phyloP scores from a whole-genome alignment of 768 basidiomycete genomes.

The Mycena pura region DNA sequence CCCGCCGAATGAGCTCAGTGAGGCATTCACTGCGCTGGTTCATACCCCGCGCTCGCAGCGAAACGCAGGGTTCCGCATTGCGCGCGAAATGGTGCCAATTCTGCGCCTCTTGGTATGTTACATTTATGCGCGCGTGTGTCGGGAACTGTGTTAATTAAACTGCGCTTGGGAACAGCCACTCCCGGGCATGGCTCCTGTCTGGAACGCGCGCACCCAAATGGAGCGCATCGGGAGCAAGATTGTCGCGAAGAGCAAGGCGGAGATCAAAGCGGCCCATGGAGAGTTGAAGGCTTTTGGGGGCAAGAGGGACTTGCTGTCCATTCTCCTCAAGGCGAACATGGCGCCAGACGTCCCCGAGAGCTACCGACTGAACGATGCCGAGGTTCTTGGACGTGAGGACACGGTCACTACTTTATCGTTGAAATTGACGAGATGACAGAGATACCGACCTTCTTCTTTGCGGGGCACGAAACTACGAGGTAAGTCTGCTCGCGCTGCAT shows the following conservation, averaged over 20 bases:
- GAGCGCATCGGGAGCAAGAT: not conserved
- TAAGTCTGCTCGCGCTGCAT: not conserved
- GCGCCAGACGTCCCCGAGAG: slow-evolving; percentile 42
- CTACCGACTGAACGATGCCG: slow-evolving; percentile 40
- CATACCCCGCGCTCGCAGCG: not conserved
- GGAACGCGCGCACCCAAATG: not conserved
- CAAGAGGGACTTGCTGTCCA: slow-evolving; percentile 48
- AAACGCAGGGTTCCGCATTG: not conserved
- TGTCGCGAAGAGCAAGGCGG: not conserved
- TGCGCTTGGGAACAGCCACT: not conserved
- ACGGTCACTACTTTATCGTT: not conserved
- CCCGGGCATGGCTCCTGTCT: too few species aligned
- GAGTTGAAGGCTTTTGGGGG: not conserved
- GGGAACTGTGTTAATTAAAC: not conserved
- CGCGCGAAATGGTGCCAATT: not conserved
- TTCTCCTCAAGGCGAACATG: slow-evolving; percentile 57
- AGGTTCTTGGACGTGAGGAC: slow-evolving; percentile 11
- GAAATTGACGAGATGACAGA: not conserved
- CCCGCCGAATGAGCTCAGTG: not conserved
- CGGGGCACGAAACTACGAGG: not conserved
- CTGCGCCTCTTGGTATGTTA: not conserved
- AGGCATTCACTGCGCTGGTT: not conserved
- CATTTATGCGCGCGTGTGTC: not conserved
- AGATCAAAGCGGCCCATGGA: not conserved
- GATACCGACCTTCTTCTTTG: not conserved